phyloP scores from a whole-genome alignment of 2,329 filamentous ascomycete genomes.

The Westerdykella sp. region DNA sequence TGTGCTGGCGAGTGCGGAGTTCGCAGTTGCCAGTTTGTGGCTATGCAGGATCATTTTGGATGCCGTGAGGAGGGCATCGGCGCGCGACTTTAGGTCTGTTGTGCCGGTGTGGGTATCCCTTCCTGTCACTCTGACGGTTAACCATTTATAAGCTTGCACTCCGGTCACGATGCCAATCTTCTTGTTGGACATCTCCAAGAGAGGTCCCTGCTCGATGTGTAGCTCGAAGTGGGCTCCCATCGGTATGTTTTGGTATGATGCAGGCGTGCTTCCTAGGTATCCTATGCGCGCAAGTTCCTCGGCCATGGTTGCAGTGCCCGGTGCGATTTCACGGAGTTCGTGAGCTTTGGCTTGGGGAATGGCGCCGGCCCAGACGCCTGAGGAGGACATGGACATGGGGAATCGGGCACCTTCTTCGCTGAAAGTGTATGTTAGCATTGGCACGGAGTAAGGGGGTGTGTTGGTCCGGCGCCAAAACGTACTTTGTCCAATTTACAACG shows the following conservation, averaged over 20 bases:
- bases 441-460: background rate
- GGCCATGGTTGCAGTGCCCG: slow-evolving; percentile 56
- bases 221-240: slow-evolving; percentile 76
- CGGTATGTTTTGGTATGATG: slow-evolving; percentile 54
- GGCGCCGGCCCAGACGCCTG: slow-evolving; percentile 69
- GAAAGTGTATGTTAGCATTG: slow-evolving; percentile 3
- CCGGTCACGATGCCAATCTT: slow-evolving; percentile 66
- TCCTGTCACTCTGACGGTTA: slow-evolving; percentile 59
- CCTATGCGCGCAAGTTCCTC: slow-evolving; percentile 65
- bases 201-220: slow-evolving; percentile 78
- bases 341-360: slow-evolving; percentile 58
- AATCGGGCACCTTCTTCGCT: slow-evolving; percentile 79
- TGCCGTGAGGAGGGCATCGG: slow-evolving; percentile 63
- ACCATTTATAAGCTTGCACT: slow-evolving; percentile 71
- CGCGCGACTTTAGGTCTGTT: slow-evolving; percentile 59
- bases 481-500: slow-evolving; percentile 74
- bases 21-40: slow-evolving; percentile 55
- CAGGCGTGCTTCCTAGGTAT: slow-evolving; percentile 56
- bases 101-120: slow-evolving; percentile 70
- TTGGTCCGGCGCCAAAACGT: slow-evolving; percentile 8
- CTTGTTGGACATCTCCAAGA: slow-evolving; percentile 58
- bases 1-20: slow-evolving; percentile 60
- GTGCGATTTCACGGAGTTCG: slow-evolving; percentile 56
- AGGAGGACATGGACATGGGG: slow-evolving; percentile 66
- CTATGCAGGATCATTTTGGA: slow-evolving; percentile 61